Base-by-base conservation (phyloP, 768 basidiomycete species). In the Kwoniella sp. region DNA sequence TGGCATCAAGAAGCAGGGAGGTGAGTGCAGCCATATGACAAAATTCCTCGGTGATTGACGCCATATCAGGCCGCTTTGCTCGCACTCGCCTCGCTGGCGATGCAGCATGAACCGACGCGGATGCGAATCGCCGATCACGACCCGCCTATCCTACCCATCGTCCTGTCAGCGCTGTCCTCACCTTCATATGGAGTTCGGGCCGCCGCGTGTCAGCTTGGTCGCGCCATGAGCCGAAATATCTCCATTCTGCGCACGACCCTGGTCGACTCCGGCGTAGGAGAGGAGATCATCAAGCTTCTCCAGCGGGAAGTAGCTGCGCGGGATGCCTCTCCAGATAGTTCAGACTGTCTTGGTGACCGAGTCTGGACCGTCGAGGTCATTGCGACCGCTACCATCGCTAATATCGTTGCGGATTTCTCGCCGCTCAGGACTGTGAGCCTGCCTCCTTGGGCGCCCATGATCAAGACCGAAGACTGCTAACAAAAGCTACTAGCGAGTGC, bases 331-430 rank as follows among this genome's bases (percentile, higher is more conserved):
- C 27, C 36, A 44, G 45, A 31, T 25, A 36, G 39, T 40, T 26
- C 38, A 26, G 55, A 46, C 19, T 52, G 57, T 4, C 33, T 61
- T 27, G 63, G 63, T n/a, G 81, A 80, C 15, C 83, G 88, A 54
- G 87, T 89, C 66, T 73, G 80, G 39, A 77, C 86, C 12, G 88
- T 91, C 19, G 78, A 83, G 17, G 78, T 79, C 46, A 87, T 85
- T 0, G 85, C 87, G 0, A 73, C 88, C 1, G 79, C 83, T 0
- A 85, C 83, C 4, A 79, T 93, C 3, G 89, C 88, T 73, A 93
- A 95, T 70, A 79, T 92, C 36, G 82, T 92, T 7, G 84, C 83
- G 46, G 87, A 89, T 46, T 90, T 88, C 73, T 89, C 89, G 10
- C 89, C 89, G 6, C 69, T 91, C 58, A 78, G 84, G 56, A 75